phyloP scores from a whole-genome alignment of 2,329 filamentous ascomycete genomes.

The Sporothrix curviconia region DNA sequence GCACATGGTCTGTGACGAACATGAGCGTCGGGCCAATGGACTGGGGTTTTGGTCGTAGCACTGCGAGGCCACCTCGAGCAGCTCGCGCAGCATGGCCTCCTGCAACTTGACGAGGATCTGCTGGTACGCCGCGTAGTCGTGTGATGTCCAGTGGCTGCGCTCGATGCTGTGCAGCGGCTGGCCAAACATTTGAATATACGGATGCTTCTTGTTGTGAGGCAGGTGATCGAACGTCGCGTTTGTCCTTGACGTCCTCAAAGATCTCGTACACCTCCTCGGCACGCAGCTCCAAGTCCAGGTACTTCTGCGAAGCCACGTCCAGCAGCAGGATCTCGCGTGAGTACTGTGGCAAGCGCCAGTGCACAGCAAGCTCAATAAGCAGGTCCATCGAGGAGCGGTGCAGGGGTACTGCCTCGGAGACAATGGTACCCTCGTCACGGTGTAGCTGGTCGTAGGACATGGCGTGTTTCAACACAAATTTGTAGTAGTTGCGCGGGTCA shows the following conservation, averaged over 20 bases:
- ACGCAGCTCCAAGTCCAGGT: constrained; percentile 72
- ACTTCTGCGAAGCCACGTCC: constrained; percentile 80
- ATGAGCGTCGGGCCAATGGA: constrained; percentile 67
- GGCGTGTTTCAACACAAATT: constrained; percentile 71
- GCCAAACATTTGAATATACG: constrained; percentile 46
- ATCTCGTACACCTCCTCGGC: constrained; percentile 76
- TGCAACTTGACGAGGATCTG: constrained; percentile 68
- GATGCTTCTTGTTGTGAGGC: constrained; percentile 58
- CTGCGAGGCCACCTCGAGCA: constrained; percentile 75
- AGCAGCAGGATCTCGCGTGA: constrained; percentile 74
- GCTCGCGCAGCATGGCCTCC: constrained; percentile 73
- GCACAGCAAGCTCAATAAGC: constrained; percentile 73
- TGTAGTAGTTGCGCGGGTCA: constrained; percentile 76
- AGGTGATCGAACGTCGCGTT: constrained; percentile 36
- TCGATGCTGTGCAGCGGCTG: constrained; percentile 50
- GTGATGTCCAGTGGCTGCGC: constrained; percentile 58
- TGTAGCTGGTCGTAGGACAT: constrained; percentile 55
- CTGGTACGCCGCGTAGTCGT: constrained; percentile 65
- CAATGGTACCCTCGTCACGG: constrained; percentile 29
- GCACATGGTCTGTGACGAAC: constrained; percentile 73
- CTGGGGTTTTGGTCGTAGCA: constrained; percentile 87
- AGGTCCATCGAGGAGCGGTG: constrained; percentile 77
- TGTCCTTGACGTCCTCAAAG: constrained; percentile 72
- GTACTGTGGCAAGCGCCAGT: constrained; percentile 84
- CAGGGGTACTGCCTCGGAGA: constrained; percentile 36